These are phyloP conservation scores for Trichoderma erinaceum DNA, from an alignment of 495 filamentous ascomycete genomes.

Conservation along the genomic window DNA sequence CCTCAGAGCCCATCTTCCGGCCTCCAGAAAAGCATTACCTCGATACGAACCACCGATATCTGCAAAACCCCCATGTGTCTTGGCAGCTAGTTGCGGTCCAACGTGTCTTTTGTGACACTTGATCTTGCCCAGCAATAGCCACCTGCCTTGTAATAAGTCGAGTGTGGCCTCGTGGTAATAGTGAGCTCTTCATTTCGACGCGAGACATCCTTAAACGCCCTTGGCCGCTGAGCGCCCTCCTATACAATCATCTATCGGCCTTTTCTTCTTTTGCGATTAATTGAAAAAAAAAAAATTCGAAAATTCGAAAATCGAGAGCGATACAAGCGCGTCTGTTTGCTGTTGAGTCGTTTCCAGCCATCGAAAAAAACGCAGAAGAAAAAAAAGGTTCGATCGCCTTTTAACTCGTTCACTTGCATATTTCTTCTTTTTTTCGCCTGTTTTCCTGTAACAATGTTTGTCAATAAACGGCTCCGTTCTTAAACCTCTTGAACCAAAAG, in stretches of 20 bases:
- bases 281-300: background rate
- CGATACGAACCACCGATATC: conserved; percentile 5
- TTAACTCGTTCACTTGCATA: background rate
- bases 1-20: conserved; percentile 20
- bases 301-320: background rate
- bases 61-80: conserved; percentile 8
- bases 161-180: conserved; percentile 41
- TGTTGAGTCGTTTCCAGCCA: background rate
- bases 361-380: background rate
- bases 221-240: conserved; percentile 53
- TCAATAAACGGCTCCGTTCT: background rate
- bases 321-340: background rate
- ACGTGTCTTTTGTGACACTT: conserved; percentile 5
- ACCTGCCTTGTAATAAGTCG: conserved; percentile 17
- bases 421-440: background rate
- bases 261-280: conserved; percentile 21
- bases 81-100: conserved; percentile 9
- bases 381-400: background rate
- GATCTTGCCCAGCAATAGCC: conserved; percentile 5
- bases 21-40: background rate
- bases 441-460: background rate
- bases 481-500: background rate
- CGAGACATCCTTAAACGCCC: conserved; percentile 12
- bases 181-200: conserved; percentile 34
- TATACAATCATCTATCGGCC: conserved; percentile 38